Evolutionary conservation across 805 yeast genomes (phyloP).

Genomic region (Pichia occidentalis): DNA sequence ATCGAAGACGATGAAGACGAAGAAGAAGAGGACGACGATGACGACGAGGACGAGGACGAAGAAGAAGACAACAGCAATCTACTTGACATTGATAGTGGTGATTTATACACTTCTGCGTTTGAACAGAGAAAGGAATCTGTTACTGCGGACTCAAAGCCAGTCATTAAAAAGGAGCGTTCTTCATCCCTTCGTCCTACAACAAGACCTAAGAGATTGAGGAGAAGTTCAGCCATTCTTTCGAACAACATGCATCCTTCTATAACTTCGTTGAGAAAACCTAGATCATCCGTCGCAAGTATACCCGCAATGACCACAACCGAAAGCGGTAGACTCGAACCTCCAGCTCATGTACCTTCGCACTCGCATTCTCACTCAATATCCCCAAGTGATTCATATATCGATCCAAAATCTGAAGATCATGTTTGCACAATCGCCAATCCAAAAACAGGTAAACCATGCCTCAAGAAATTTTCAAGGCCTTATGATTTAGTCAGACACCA

Average conservation of each 20-base stretch:
- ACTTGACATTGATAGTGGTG: conserved; percentile 20
- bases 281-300: neutral
- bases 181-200: conserved; percentile 19
- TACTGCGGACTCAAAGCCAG: conserved; percentile 17
- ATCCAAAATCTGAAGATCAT: conserved; percentile 32
- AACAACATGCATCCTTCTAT: too few species aligned
- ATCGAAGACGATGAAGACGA: conserved; percentile 1
- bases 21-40: conserved; percentile 7
- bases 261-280: conserved; percentile 8
- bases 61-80: conserved; percentile 20
- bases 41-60: conserved; percentile 3
- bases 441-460: conserved; percentile 55
- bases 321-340: too few species aligned
- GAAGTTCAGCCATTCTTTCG: conserved; percentile 5
- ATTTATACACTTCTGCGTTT: conserved; percentile 27
- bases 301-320: too few species aligned
- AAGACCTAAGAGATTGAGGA: conserved; percentile 11
- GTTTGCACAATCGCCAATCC: conserved; percentile 57
- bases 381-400: too few species aligned
- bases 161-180: conserved; percentile 14
- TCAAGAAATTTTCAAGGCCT: conserved; percentile 83
- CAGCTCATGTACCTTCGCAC: too few species aligned
- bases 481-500: conserved; percentile 93
- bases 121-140: conserved; percentile 25
- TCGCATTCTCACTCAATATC: too few species aligned